Percentiles rank a stretch among this genome's conserved stretches.
Conservation (phyloP, 2,329 filamentous ascomycete species). For the Periconia macrospinosa region DNA sequence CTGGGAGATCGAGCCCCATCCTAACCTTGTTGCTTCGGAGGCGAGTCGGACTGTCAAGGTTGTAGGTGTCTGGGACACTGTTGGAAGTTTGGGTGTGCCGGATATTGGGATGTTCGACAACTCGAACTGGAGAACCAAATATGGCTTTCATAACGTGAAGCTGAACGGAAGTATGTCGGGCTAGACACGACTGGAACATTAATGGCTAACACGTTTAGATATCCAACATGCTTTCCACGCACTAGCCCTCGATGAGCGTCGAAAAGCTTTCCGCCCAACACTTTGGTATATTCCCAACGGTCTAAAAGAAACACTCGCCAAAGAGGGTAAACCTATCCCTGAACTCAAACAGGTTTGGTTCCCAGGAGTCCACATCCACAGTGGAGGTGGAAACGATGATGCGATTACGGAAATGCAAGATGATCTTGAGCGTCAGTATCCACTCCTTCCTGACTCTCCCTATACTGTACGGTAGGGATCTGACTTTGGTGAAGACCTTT, state of each 20-base stretch:
- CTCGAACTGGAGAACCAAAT: conserved; percentile 22
- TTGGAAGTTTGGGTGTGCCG: conserved; percentile 49
- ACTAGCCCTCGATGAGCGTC: conserved; percentile 57
- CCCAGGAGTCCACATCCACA: conserved; percentile 55
- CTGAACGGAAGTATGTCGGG: conserved; percentile 33
- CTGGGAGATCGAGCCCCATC: conserved; percentile 41
- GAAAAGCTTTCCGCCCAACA: conserved; percentile 56
- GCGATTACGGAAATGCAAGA: conserved; percentile 32
- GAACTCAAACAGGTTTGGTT: conserved; percentile 56
- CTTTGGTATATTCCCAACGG: conserved; percentile 51
- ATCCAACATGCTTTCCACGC: conserved; percentile 60
- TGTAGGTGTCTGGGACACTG: conserved; percentile 55
- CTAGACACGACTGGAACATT: conserved; percentile 3
- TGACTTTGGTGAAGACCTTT: conserved; percentile 33
- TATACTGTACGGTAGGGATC: background rate
- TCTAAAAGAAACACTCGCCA: conserved; percentile 31
- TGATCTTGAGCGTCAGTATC: conserved; percentile 35
- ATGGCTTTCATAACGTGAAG: conserved; percentile 39
- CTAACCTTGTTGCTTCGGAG: conserved; percentile 18
- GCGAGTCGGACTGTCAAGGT: conserved; percentile 42
- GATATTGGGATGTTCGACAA: conserved; percentile 41
- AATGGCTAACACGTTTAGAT: conserved; percentile 43
- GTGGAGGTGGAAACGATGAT: conserved; percentile 51
- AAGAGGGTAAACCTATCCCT: conserved; percentile 21
- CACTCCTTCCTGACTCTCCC: too few species aligned